Conservation (phyloP, 257 asterid genomes). For the Thymus mandschuricus region DNA sequence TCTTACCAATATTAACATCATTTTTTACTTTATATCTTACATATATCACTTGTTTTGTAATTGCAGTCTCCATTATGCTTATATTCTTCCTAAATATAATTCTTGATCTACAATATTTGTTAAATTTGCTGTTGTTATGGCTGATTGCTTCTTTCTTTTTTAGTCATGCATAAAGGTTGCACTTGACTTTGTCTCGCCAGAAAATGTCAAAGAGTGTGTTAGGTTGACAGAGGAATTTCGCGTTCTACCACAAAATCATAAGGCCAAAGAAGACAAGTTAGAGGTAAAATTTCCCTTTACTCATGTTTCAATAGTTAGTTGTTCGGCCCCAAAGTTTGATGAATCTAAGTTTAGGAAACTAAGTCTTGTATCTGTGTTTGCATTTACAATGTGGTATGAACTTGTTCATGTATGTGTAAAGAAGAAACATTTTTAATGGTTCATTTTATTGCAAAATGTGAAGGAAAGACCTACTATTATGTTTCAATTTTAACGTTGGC, state of each 20-base stretch:
- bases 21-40: too few relatives aligned
- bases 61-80: too few relatives aligned
- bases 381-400: not conserved
- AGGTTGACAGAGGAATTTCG: conserved; percentile 79
- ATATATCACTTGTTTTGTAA: too few relatives aligned
- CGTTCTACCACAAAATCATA: conserved; percentile 75
- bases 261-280: conserved; percentile 84
- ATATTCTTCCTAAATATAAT: too few relatives aligned
- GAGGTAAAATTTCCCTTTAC: conserved; percentile 53
- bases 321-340: conserved; percentile 7
- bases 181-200: conserved; percentile 89
- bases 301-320: conserved; percentile 14
- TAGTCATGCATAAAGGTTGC: conserved; percentile 97
- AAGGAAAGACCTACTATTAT: not conserved
- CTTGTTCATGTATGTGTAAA: not conserved
- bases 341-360: not conserved
- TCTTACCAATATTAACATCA: too few relatives aligned
- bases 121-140: conserved; percentile 11
- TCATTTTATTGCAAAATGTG: not conserved
- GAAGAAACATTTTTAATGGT: not conserved
- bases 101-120: not conserved
- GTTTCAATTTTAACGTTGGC: not conserved
- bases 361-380: not conserved
- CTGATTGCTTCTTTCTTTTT: conserved; percentile 22
- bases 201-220: conserved; percentile 73